Conservation (phyloP, 2,329 filamentous ascomycete genomes). For the Fusarium sp. region DNA sequence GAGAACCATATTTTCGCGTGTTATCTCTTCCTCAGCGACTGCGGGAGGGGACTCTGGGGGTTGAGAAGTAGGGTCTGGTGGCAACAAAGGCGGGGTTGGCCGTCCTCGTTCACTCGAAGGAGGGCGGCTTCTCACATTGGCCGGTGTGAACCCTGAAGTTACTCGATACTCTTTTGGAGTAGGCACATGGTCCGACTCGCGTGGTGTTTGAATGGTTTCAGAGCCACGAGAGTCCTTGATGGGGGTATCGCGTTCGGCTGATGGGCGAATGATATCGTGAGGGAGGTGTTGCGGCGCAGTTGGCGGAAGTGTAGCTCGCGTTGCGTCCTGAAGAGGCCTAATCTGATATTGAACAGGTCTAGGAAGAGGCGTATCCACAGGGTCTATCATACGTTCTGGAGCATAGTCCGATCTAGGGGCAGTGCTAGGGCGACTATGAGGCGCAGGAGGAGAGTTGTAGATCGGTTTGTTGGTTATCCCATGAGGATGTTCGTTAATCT, state of each 20-base stretch:
- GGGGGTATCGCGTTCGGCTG: constrained; percentile 35
- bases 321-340: constrained; percentile 8
- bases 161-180: constrained; percentile 45
- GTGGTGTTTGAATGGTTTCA: constrained; percentile 26
- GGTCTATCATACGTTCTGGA: constrained; percentile 35
- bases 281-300: constrained; percentile 21
- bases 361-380: constrained; percentile 19
- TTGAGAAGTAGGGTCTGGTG: constrained; percentile 45
- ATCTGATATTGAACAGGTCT: constrained; percentile 14
- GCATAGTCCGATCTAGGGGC: constrained; percentile 27
- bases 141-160: constrained; percentile 48
- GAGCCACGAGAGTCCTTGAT: constrained; percentile 24
- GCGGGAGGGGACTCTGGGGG: constrained; percentile 27
- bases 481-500: constrained; percentile 1
- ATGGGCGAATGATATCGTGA: constrained; percentile 36
- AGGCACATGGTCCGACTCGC: constrained; percentile 44
- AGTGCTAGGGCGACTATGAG: constrained; percentile 13
- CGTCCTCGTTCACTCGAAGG: constrained; percentile 44
- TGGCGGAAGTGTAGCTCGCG: constrained; percentile 28
- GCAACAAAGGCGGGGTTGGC: constrained; percentile 45
- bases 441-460: neutral
- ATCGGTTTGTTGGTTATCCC: constrained; percentile 7
- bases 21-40: constrained; percentile 53
- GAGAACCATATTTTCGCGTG: constrained; percentile 57
- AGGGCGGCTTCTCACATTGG: constrained; percentile 46